Base-by-base conservation (phyloP, 106 monocot species). In the Allium fistulosum region DNA sequence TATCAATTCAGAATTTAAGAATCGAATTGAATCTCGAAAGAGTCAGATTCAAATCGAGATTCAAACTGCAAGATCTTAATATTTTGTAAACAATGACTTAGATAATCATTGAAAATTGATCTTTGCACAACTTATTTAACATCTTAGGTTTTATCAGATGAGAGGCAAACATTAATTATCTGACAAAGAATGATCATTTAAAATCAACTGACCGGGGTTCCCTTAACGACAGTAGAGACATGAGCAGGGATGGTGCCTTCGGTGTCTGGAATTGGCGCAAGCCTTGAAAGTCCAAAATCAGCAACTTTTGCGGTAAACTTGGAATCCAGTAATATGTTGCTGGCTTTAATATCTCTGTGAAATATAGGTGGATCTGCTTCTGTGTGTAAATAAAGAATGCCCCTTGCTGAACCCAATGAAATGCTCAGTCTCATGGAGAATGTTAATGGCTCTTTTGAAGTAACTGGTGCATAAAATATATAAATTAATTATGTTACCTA, bases 221-320 rank as follows among this genome's bases (percentile, higher is more conserved):
- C 97, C 71, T 92, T 99, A 22, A 99, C 92, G 11, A 87, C 84
- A 46, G 97, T 99, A 46, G 97, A 99, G 22, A 99, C 82, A 82
- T 99, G 84, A 81, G 73, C 78, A 61, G 82, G 92, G 50, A 59
- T 61, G 73, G 64, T 69, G 17, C 95, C 95, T 65, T 88, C 85
- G 58, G 58, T 65, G 48, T 84, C 78, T 18, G 86, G 87, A n/a
- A 84, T 51, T 51, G 92, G 92, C 50, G 92, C 97, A 72, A 90
- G 87, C 11, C 97, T 84, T 48, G 97, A 99, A 47, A 99, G 82
- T 74, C 97, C 97, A 89, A 99, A 99, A 83, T 99, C 97, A 74
- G 92, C 86, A 73, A 99, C 97, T 64, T 99, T 99, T 52, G 89
- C 97, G 50, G 77, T 66, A 79, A 85, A 85, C 62, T 75, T 92